Evolutionary conservation across 2,329 filamentous ascomycete genomes (phyloP), one percentile per base, ranked within the genome.

Genomic region (Cercospora sp.): DNA sequence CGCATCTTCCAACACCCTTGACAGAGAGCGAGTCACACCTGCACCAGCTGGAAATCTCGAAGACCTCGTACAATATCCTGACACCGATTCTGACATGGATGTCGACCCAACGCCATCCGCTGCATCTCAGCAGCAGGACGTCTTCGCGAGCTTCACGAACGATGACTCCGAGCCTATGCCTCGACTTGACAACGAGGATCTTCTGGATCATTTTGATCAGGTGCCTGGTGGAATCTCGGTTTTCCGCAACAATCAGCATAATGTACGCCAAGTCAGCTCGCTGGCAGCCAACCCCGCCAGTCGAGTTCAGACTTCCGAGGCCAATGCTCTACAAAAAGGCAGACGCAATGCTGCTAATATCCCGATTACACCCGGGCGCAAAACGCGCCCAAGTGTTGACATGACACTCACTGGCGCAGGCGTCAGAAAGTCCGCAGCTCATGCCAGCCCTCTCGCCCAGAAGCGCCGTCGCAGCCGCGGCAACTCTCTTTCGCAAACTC

Each of bases 351-450:
- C 88, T 36, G 89, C 88, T 45, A 87, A 87, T 45, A 85, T 87
- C 2, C 89, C 89, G n/a, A 85, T 91, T 69, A 91, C 90, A 3
- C 90, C 90, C 1, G 82, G 87, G 59, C 86, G 89, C 61, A 86
- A 88, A 69, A 77, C 76, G 61, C 73, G 76, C 31, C 63, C 66
- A 12, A 76, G 73, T 60, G 71, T 73, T 60, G 75, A 78, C 45
- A 59, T 77, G 51, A 64, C 63, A 42, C 57, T 68, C 3, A 72
- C 71, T 23, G 71, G 72, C 58, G 73, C 75, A 8, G 76, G 76
- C 10, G 72, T 78, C 40, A 73, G 69, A 60, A 78, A 78, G 68
- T 51, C 60, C 1, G 58, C 53, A 5, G 60, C 42, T 23, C 61
- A 55, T 40, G 71, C 68, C 31, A 71, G 69, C 30, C 71, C 71